These are phyloP conservation scores for Phytophthora pinifolia DNA, from an alignment of 352 stramenopile genomes.

Conservation along the genomic window DNA sequence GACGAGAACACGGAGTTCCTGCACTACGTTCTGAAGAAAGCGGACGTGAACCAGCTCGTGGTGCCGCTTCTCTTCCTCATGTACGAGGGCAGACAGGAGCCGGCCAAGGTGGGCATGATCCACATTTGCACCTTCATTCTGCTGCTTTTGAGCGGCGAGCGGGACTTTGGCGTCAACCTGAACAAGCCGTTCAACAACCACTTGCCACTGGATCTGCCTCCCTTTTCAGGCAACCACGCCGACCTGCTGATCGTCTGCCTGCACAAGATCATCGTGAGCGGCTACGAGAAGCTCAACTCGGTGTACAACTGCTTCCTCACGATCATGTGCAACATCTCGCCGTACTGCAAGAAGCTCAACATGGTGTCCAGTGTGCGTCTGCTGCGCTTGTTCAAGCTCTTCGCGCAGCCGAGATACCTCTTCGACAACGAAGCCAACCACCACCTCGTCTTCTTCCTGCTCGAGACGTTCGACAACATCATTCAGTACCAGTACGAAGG, in stretches of 20 bases:
- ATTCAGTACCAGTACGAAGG: conserved; percentile 98
- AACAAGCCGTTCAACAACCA: conserved; percentile 96
- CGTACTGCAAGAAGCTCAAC: conserved; percentile 97
- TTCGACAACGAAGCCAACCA: conserved; percentile 97
- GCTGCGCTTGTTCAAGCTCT: conserved; percentile 97
- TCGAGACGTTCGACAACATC: conserved; percentile 99
- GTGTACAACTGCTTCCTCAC: conserved; percentile 99
- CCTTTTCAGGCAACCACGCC: conserved; percentile 95
- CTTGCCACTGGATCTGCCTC: conserved; percentile 93
- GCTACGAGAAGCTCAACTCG: conserved; percentile 95
- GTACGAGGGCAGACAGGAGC: conserved; percentile 94
- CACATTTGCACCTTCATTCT: conserved; percentile 99
- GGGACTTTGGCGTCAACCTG: conserved; percentile 96
- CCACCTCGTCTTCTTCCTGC: conserved; percentile 94
- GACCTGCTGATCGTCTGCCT: conserved; percentile 97
- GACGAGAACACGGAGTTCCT: conserved; percentile 97
- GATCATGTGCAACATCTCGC: conserved; percentile 98
- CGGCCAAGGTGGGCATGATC: conserved; percentile 94
- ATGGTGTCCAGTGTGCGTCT: conserved; percentile 95
- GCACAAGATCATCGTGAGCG: conserved; percentile 98
- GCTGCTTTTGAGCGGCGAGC: conserved; percentile 95
- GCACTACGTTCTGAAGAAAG: conserved; percentile 92
- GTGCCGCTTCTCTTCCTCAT: conserved; percentile 88
- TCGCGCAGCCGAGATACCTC: conserved; percentile 92
- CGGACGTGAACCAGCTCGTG: conserved; percentile 92